These are phyloP conservation scores for Striga asiatica DNA, from an alignment of 257 asterid species.

Conservation along the genomic window DNA sequence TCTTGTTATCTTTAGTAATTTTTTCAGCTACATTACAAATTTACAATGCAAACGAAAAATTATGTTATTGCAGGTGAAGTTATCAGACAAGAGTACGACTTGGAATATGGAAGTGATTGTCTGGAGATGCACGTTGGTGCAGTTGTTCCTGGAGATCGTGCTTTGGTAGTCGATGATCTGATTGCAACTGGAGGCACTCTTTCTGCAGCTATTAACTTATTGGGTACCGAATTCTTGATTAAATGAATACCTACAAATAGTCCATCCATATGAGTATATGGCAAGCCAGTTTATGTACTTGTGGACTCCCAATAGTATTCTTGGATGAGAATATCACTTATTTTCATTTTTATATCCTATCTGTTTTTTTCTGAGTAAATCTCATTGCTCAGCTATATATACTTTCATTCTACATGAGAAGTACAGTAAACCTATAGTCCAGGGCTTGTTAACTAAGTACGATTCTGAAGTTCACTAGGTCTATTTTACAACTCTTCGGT, in stretches of 20 bases:
- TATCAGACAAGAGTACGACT: slow-evolving; percentile 59
- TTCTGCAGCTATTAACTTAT: slow-evolving; percentile 64
- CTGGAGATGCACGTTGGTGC: slow-evolving; percentile 84
- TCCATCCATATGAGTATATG: too few relatives aligned
- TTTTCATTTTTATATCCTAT: too few relatives aligned
- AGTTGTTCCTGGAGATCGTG: slow-evolving; percentile 55
- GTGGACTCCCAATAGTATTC: slow-evolving; percentile 54
- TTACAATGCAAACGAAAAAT: too few relatives aligned
- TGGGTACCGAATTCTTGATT: slow-evolving; percentile 31
- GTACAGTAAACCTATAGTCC: background rate
- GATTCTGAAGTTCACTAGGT: too few relatives aligned
- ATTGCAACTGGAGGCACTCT: slow-evolving; percentile 91
- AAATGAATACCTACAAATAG: too few relatives aligned
- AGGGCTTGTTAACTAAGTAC: background rate
- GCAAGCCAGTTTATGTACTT: slow-evolving; percentile 62
- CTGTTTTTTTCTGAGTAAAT: background rate
- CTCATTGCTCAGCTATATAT: background rate
- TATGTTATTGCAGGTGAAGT: slow-evolving; percentile 51
- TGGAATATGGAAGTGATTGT: slow-evolving; percentile 90
- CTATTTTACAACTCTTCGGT: too few relatives aligned
- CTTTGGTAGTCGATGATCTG: slow-evolving; percentile 74
- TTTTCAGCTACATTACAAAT: too few relatives aligned
- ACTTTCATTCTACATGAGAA: background rate
- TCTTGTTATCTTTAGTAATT: too few relatives aligned
- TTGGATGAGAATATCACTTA: too few relatives aligned